Evolutionary conservation across 305 asterid species (phyloP).

Genomic region (Euphrasia arctica): DNA sequence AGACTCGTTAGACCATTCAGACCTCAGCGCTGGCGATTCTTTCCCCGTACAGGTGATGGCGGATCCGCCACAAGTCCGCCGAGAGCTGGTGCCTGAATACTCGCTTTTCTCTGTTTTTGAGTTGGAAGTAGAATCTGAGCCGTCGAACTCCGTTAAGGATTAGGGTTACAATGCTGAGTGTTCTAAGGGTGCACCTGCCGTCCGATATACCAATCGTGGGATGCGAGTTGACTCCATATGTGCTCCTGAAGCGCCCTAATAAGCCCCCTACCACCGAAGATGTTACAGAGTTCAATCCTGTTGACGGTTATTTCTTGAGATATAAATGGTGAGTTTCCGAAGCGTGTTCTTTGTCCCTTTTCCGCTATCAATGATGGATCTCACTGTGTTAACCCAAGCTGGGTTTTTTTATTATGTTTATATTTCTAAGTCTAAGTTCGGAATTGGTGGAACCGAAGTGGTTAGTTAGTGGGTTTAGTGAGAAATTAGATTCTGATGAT

Average conservation of each 20-base stretch:
- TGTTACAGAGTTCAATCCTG: constrained; percentile 52
- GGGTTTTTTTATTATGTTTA: constrained; percentile 8
- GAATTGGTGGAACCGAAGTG: not conserved
- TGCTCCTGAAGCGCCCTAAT: constrained; percentile 59
- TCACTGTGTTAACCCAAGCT: constrained; percentile 7
- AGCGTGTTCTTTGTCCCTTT: not conserved
- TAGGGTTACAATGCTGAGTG: constrained; percentile 54
- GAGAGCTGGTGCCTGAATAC: constrained; percentile 25
- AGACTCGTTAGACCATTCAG: constrained; percentile 27
- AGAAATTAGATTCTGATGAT: not conserved
- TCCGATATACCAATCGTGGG: constrained; percentile 80
- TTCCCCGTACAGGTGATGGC: constrained; percentile 58
- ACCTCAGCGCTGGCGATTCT: constrained; percentile 55
- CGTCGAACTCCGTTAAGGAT: constrained; percentile 28
- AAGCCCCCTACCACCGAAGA: constrained; percentile 49
- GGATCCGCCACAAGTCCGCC: constrained; percentile 76
- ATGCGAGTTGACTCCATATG: constrained; percentile 68
- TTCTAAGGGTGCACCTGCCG: constrained; percentile 72
- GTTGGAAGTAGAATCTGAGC: constrained; percentile 30
- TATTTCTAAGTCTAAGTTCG: not conserved
- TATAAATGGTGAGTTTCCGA: constrained; percentile 57
- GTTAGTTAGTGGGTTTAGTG: constrained; percentile 7
- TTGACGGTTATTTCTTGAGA: constrained; percentile 61
- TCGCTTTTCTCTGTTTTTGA: constrained; percentile 27
- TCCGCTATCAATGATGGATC: constrained; percentile 1